phyloP scores from a whole-genome alignment of 371 early-diverging fungal species.

The Nosema muscidifuracis region DNA sequence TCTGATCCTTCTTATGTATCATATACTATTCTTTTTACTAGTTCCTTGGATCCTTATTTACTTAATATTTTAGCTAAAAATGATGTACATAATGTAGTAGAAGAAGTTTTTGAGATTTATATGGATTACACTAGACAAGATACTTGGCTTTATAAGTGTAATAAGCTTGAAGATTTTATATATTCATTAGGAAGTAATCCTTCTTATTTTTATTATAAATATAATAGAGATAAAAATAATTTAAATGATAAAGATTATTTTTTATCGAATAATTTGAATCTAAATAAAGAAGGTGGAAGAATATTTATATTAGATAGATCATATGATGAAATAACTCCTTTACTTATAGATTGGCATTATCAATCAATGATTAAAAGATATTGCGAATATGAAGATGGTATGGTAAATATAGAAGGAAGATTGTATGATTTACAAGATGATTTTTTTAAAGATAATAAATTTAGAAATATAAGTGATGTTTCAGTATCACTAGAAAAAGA shows the following conservation, averaged over 20 bases:
- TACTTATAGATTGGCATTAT: constrained; percentile 93
- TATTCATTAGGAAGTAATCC: constrained; percentile 49
- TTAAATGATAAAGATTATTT: constrained; percentile 11
- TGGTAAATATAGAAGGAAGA: constrained; percentile 72
- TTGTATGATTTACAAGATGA: constrained; percentile 29
- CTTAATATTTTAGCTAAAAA: constrained; percentile 55
- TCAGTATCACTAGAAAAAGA: constrained; percentile 43
- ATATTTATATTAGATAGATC: constrained; percentile 81
- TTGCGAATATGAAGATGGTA: constrained; percentile 80
- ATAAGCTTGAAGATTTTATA: constrained; percentile 39
- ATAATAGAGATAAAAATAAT: background rate
- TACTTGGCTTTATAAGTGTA: constrained; percentile 21
- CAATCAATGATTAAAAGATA: constrained; percentile 95
- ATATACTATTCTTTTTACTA: constrained; percentile 60
- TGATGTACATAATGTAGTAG: constrained; percentile 55
- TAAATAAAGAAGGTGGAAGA: constrained; percentile 10
- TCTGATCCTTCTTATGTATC: constrained; percentile 52
- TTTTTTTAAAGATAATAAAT: constrained; percentile 56
- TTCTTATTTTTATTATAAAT: too few relatives aligned
- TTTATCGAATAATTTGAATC: background rate
- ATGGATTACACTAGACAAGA: constrained; percentile 52
- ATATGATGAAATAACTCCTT: constrained; percentile 89
- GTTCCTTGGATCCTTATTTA: constrained; percentile 44
- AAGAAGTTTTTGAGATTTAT: constrained; percentile 61
- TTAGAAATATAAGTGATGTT: constrained; percentile 57